A percentile compares a stretch with the other conserved stretches of the same genome.
These are phyloP conservation scores for Neotropicomus parvogracilis DNA, from an alignment of 1,284 basidiomycete species.

Conservation along the genomic window DNA sequence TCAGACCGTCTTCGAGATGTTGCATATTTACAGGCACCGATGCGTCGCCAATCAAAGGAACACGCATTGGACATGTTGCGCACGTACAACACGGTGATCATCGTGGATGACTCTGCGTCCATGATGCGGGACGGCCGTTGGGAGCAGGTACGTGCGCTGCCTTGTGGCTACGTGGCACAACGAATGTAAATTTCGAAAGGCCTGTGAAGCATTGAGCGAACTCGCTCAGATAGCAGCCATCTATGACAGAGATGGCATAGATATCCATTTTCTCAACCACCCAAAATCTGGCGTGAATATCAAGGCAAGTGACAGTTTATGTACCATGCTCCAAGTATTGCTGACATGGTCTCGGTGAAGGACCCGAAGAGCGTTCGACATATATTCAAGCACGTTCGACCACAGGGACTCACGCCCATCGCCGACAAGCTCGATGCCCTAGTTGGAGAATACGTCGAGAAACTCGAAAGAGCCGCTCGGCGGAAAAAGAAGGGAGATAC, in stretches of 20 bases:
- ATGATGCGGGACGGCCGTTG: conserved; percentile 46
- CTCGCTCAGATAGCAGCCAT: conserved; percentile 38
- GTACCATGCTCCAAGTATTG: not conserved
- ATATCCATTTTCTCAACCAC: conserved; percentile 46
- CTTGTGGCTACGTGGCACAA: not conserved
- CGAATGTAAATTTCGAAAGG: conserved; percentile 3
- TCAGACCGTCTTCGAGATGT: conserved; percentile 18
- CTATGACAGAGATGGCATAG: conserved; percentile 47
- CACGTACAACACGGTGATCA: conserved; percentile 50
- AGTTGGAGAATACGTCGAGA: conserved; percentile 42
- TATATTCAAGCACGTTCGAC: conserved; percentile 44
- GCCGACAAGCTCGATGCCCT: conserved; percentile 47
- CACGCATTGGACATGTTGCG: conserved; percentile 42
- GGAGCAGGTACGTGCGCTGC: conserved; percentile 38
- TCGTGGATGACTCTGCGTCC: conserved; percentile 58
- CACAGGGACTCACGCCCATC: conserved; percentile 47
- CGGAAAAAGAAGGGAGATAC: conserved; percentile 32
- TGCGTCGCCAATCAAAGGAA: conserved; percentile 34
- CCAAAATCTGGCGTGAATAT: conserved; percentile 10
- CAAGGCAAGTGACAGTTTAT: conserved; percentile 15
- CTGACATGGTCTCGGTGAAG: conserved; percentile 18
- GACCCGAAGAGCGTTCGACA: conserved; percentile 32
- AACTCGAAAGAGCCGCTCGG: conserved; percentile 41
- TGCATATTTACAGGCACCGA: conserved; percentile 26
- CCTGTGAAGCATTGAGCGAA: conserved; percentile 37